Conservation (phyloP, 352 stramenopile genomes). For the Thalassiosira pacifica region DNA sequence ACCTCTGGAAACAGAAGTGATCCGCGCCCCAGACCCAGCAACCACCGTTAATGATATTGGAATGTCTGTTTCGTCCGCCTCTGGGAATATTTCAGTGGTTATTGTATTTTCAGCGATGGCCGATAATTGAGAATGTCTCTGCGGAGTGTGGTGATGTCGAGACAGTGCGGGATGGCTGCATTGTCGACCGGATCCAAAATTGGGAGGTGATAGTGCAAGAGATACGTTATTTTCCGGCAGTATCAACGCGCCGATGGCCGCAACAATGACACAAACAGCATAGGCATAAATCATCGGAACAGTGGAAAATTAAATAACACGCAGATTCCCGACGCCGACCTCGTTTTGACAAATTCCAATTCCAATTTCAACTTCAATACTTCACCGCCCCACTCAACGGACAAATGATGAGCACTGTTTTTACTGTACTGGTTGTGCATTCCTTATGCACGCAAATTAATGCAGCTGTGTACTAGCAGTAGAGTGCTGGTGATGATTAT, state of each 20-base stretch:
- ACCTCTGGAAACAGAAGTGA: conserved; percentile 38
- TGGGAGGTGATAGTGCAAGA: not conserved
- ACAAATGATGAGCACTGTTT: too few species aligned
- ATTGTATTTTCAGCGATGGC: conserved; percentile 37
- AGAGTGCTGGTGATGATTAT: too few species aligned
- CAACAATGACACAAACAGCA: not conserved
- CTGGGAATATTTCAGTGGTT: conserved; percentile 9
- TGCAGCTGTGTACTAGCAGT: too few species aligned
- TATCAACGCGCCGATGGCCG: conserved; percentile 24
- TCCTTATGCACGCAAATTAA: too few species aligned
- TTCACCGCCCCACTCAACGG: too few species aligned
- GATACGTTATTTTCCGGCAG: conserved; percentile 4
- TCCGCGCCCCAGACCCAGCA: conserved; percentile 24
- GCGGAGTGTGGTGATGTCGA: not conserved
- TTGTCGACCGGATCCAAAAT: not conserved
- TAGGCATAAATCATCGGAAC: not conserved
- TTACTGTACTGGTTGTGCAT: too few species aligned
- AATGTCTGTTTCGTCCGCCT: not conserved
- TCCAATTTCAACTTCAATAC: not conserved
- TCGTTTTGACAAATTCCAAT: not conserved
- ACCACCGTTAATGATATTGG: conserved; percentile 36
- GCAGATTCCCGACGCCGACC: not conserved
- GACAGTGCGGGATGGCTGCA: not conserved
- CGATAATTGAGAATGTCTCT: conserved; percentile 26
- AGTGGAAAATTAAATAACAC: not conserved